Evolutionary conservation across 176 grass and related monocot species (phyloP).

Genomic region (Oryza nivara): DNA sequence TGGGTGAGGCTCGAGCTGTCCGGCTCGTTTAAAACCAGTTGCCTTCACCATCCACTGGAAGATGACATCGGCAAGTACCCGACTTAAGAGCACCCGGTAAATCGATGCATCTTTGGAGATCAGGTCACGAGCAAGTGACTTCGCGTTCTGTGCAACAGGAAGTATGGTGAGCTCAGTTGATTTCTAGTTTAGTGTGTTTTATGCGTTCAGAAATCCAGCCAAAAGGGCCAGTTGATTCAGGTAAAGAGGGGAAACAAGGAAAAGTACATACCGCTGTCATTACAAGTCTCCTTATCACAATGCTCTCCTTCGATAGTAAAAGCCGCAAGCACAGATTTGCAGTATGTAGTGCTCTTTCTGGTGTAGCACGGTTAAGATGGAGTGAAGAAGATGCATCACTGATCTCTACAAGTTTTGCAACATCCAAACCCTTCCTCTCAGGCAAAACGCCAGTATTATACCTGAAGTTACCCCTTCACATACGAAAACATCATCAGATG

Average conservation of each 20-base stretch:
- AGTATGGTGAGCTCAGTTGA: not conserved
- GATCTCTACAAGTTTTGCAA: conserved; percentile 38
- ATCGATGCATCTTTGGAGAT: conserved; percentile 56
- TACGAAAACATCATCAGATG: conserved; percentile 16
- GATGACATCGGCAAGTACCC: conserved; percentile 48
- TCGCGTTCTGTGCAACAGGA: conserved; percentile 35
- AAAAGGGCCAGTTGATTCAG: not conserved
- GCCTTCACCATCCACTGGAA: conserved; percentile 59
- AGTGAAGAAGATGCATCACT: conserved; percentile 35
- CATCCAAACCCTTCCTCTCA: conserved; percentile 32
- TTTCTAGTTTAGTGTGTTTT: not conserved
- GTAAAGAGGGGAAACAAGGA: not conserved
- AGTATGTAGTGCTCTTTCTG: conserved; percentile 41
- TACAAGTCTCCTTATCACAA: conserved; percentile 66
- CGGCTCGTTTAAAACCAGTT: conserved; percentile 12
- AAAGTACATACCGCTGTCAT: conserved; percentile 62
- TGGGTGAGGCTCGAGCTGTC: not conserved
- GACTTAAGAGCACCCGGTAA: conserved; percentile 50
- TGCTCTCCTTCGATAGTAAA: conserved; percentile 57
- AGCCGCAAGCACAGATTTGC: conserved; percentile 61
- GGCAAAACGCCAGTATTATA: conserved; percentile 36
- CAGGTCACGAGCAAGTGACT: conserved; percentile 56
- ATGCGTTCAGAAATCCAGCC: not conserved
- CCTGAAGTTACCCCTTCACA: conserved; percentile 45
- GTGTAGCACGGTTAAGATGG: conserved; percentile 24